phyloP scores from a whole-genome alignment of 2,329 filamentous ascomycete species.

The Epichloe elymi region DNA sequence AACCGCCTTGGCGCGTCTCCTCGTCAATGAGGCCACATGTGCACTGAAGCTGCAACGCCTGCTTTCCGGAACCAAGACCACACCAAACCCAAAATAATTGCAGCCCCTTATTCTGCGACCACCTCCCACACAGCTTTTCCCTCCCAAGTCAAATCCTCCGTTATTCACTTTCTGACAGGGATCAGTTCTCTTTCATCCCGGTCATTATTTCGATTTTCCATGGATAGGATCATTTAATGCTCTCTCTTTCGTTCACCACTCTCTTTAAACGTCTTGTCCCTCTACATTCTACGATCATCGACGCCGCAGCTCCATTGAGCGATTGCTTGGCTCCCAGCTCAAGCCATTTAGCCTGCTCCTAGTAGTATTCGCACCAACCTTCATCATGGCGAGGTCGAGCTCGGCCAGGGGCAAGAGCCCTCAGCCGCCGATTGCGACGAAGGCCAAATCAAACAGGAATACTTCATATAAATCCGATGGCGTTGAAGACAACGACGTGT shows the following conservation, averaged over 20 bases:
- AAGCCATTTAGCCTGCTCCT: not conserved
- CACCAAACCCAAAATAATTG: not conserved
- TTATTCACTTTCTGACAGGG: not conserved
- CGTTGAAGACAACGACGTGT: conserved; percentile 82
- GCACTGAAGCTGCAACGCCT: not conserved
- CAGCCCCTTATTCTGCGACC: conserved; percentile 3
- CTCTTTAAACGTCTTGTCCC: conserved; percentile 9
- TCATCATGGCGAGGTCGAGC: conserved; percentile 21
- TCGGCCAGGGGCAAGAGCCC: conserved; percentile 24
- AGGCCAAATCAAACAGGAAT: conserved; percentile 24
- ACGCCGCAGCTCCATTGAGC: not conserved
- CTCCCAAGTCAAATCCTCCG: conserved; percentile 6
- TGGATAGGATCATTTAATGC: conserved; percentile 6
- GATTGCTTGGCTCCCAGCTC: not conserved
- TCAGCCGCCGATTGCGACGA: conserved; percentile 18
- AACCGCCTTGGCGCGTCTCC: not conserved
- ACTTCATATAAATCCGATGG: conserved; percentile 62
- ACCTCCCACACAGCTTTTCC: conserved; percentile 9
- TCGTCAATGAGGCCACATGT: conserved; percentile 5
- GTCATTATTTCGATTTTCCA: not conserved
- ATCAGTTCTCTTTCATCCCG: conserved; percentile 5
- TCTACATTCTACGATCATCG: not conserved
- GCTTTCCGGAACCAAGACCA: not conserved
- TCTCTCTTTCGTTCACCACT: conserved; percentile 9
- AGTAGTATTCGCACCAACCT: not conserved